These are phyloP conservation scores for Debaryomyces nepalensis DNA, from an alignment of 1,139 yeast genomes.

Conservation along the genomic window DNA sequence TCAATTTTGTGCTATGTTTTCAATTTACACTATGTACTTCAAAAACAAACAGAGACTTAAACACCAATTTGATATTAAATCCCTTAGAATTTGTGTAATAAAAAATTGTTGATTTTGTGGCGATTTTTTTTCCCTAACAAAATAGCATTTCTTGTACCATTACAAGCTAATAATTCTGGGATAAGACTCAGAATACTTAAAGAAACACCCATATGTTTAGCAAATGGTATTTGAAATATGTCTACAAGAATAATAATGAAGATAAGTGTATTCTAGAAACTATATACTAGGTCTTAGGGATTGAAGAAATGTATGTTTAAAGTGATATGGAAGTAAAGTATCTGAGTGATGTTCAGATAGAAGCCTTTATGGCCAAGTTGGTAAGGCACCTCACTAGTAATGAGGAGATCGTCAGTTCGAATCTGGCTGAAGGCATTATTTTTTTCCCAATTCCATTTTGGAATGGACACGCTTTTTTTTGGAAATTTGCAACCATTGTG, in stretches of 20 bases:
- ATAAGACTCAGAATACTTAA: no score
- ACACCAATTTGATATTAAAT: constrained; percentile 9
- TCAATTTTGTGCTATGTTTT: constrained; percentile 22
- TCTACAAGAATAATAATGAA: no score
- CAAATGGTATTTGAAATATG: no score
- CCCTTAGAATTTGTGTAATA: constrained; percentile 18
- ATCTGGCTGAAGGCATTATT: constrained; percentile 73
- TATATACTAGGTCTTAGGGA: no score
- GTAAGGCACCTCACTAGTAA: constrained; percentile 92
- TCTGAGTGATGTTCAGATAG: no score
- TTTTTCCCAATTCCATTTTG: constrained; percentile 21
- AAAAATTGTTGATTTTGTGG: constrained; percentile 19
- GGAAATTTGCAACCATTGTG: constrained; percentile 7
- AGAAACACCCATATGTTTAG: no score
- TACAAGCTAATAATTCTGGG: no score
- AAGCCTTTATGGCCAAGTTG: constrained; percentile 75
- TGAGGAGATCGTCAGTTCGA: constrained; percentile 90
- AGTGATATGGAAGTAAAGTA: no score
- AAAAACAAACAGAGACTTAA: constrained; percentile 14
- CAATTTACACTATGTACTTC: constrained; percentile 14
- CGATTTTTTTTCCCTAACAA: no score
- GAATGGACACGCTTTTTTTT: not conserved
- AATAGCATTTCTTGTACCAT: no score
- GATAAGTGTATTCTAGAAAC: no score
- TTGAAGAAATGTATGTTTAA: no score